phyloP scores from a whole-genome alignment of 1,139 yeast genomes.

The Hansenula sp. region DNA sequence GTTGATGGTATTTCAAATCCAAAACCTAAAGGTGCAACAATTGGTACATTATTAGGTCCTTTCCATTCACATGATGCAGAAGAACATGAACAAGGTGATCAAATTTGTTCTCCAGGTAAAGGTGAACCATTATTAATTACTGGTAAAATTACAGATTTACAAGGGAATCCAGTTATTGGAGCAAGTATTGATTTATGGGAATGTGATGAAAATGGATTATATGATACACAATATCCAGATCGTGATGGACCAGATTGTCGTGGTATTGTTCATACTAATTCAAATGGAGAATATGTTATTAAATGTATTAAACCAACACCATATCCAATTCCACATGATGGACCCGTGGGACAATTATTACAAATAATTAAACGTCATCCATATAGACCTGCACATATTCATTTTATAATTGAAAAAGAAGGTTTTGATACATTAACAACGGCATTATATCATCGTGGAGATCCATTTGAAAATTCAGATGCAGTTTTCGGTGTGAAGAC shows the following conservation, averaged over 20 bases:
- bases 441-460: slow-evolving; percentile 29
- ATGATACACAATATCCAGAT: slow-evolving; percentile 32
- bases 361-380: slow-evolving; percentile 32
- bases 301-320: slow-evolving; percentile 32
- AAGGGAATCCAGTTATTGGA: slow-evolving; percentile 28
- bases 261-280: slow-evolving; percentile 28
- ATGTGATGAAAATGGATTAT: slow-evolving; percentile 35
- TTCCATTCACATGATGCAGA: slow-evolving; percentile 33
- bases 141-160: slow-evolving; percentile 26
- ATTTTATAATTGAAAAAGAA: slow-evolving; percentile 28
- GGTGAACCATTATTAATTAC: slow-evolving; percentile 29
- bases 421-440: slow-evolving; percentile 31
- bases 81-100: slow-evolving; percentile 25
- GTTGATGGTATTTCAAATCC: slow-evolving; percentile 32
- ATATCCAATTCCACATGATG: slow-evolving; percentile 37
- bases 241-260: slow-evolving; percentile 31
- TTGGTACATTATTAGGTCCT: slow-evolving; percentile 34
- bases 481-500: slow-evolving; percentile 24
- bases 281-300: slow-evolving; percentile 28
- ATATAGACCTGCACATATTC: slow-evolving; percentile 35
- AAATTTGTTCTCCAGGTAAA: slow-evolving; percentile 27
- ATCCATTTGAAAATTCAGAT: slow-evolving; percentile 30
- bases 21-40: slow-evolving; percentile 29
- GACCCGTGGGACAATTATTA: slow-evolving; percentile 34
- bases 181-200: slow-evolving; percentile 35